Base-by-base conservation (phyloP, 805 yeast genomes). In the Candida insectalens region DNA sequence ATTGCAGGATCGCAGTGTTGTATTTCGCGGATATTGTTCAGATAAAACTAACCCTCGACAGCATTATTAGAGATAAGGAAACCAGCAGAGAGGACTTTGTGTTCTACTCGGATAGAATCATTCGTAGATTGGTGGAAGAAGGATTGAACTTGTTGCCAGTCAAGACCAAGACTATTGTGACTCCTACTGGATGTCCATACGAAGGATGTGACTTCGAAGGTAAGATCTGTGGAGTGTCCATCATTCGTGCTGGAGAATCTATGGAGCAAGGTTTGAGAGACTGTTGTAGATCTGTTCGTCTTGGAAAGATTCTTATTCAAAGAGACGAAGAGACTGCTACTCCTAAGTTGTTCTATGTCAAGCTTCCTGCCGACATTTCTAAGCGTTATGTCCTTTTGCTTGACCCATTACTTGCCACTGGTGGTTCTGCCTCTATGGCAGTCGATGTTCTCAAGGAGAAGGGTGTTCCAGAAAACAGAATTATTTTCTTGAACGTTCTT, bases 251-350 rank as follows among this genome's bases (percentile, higher is more conserved):
- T 4, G 99, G 99, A 45, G 99, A 92, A 60, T 81, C 94, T 29
- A 92, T 92, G 99, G 99, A 92, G 60, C 94, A 85, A 68, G 98
- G 97, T 22, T 67, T 92, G 43, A 76, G 99, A 57, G 97, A 89
- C 57, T 89, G 98, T 60, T 87, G 97, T 57, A 73, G 98, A 44
- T 81, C 94, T 8, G 98, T 92, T 25, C 71, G 97, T 53, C 83
- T 92, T 40, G 99, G 99, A 35, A 92, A 92, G 66, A 89, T 92
- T 46, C 67, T 92, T 53, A 92, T 92, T 47, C 99, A 92, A 65
- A 74, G 99, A 60, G 96, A 92, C 53, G 99, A 92, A 62, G 98
- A 92, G 61, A 92, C 97, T 18, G 95, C 96, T 3, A 59, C 71
- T 47, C 96, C 98, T 28, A 83, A 85, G 55, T 64, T 92, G 36